Percentiles rank a stretch among this genome's conserved stretches.
phyloP scores from a whole-genome alignment of 2,329 filamentous ascomycete species.

The Zymoseptoria pseudotritici region DNA sequence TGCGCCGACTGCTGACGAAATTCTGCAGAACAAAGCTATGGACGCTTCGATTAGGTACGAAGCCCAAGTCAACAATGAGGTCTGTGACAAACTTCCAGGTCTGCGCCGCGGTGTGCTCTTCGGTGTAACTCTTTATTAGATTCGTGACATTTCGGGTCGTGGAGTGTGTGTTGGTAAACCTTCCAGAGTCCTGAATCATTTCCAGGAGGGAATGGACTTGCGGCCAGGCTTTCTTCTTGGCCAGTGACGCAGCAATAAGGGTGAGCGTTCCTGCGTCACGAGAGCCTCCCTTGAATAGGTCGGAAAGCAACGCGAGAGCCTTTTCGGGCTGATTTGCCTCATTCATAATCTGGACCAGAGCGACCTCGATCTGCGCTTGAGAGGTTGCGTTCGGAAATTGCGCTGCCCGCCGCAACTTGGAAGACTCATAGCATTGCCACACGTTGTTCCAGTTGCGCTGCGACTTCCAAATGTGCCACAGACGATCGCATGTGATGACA shows the following conservation, averaged over 20 bases:
- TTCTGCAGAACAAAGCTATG: slow-evolving; percentile 18
- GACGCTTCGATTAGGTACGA: slow-evolving; percentile 20
- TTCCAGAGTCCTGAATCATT: slow-evolving; percentile 1
- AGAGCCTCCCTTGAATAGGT: not conserved
- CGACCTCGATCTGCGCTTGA: slow-evolving; percentile 1
- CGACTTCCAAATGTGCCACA: not conserved
- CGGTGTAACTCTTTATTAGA: slow-evolving; percentile 13
- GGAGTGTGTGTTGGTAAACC: not conserved
- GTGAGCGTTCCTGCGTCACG: slow-evolving; percentile 2
- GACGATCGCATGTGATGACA: not conserved
- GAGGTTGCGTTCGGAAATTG: not conserved
- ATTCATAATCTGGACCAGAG: slow-evolving; percentile 8
- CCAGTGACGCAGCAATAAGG: slow-evolving; percentile 8
- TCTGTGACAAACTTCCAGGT: slow-evolving; percentile 22
- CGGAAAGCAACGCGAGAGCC: slow-evolving; percentile 4
- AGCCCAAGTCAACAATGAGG: slow-evolving; percentile 15
- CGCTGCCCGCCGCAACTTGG: not conserved
- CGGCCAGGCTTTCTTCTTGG: slow-evolving; percentile 6
- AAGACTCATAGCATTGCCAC: not conserved
- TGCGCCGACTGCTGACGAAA: slow-evolving; percentile 14
- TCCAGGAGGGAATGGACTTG: slow-evolving; percentile 2
- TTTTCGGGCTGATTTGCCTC: slow-evolving; percentile 7
- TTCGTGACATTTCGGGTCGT: slow-evolving; percentile 12
- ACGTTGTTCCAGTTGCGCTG: not conserved
- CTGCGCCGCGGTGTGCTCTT: slow-evolving; percentile 16